Evolutionary conservation across 2,329 filamentous ascomycete species (phyloP).

Genomic region (Pseudocercospora eumusae): DNA sequence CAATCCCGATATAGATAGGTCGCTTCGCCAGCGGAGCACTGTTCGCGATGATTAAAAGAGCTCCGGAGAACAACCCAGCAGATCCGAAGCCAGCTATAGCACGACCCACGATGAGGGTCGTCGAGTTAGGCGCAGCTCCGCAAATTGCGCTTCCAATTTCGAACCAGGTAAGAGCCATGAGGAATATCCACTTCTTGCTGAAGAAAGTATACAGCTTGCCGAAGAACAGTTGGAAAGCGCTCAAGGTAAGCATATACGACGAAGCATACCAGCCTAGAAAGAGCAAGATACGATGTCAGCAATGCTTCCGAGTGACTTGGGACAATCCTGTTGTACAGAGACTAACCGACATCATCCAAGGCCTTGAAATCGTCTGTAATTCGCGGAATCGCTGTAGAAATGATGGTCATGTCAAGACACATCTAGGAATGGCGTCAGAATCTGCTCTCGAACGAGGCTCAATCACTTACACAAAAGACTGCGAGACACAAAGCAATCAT

Average conservation of each 20-base stretch:
- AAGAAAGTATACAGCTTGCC: constrained; percentile 47
- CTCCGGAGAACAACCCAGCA: constrained; percentile 52
- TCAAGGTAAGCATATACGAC: constrained; percentile 25
- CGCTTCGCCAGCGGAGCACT: constrained; percentile 40
- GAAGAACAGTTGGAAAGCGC: constrained; percentile 44
- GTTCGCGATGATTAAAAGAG: constrained; percentile 31
- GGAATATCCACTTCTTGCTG: constrained; percentile 47
- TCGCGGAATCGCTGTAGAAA: constrained; percentile 39
- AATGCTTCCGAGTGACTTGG: too few species aligned
- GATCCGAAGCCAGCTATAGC: constrained; percentile 56
- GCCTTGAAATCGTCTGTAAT: constrained; percentile 43
- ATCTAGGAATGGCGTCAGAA: neutral
- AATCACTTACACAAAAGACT: constrained; percentile 6
- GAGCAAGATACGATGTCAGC: too few species aligned
- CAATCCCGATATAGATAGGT: constrained; percentile 21
- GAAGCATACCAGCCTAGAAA: constrained; percentile 36
- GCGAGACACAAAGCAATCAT: constrained; percentile 12
- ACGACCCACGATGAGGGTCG: constrained; percentile 55
- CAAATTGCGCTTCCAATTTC: constrained; percentile 54
- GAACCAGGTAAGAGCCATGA: constrained; percentile 45
- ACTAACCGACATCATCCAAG: constrained; percentile 38
- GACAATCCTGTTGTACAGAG: neutral
- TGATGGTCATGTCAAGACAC: constrained; percentile 27
- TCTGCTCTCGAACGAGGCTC: too few species aligned
- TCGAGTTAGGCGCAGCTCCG: constrained; percentile 49